Conservation (phyloP, 345 rosid species). For the Brassica nigra region DNA sequence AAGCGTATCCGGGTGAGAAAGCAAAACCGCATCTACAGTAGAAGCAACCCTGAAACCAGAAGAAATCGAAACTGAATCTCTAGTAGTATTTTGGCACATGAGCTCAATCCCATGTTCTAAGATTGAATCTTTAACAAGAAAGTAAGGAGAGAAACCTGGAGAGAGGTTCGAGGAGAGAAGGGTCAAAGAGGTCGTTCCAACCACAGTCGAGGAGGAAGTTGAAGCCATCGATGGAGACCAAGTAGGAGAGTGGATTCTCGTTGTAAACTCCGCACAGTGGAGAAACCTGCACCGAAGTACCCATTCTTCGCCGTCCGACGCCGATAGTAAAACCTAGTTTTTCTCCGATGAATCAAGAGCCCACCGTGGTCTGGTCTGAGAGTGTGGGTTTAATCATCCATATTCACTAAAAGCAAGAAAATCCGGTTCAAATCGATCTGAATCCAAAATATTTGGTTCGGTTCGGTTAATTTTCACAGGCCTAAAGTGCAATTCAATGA, state of each 20-base stretch:
- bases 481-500: neutral
- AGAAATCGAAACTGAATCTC: constrained; percentile 5
- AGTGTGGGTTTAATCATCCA: neutral
- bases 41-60: constrained; percentile 68
- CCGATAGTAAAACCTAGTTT: constrained; percentile 33
- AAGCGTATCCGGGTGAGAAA: constrained; percentile 85
- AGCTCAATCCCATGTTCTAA: neutral
- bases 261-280: constrained; percentile 89
- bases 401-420: no score
- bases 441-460: neutral
- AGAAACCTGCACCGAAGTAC: constrained; percentile 88
- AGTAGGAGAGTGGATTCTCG: constrained; percentile 86
- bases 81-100: neutral
- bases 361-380: constrained; percentile 14
- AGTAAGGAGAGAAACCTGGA: constrained; percentile 52
- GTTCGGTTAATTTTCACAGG: neutral
- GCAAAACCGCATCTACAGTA: constrained; percentile 76
- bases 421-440: neutral
- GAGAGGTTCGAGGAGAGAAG: constrained; percentile 86
- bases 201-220: constrained; percentile 92
- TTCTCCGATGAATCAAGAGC: constrained; percentile 25
- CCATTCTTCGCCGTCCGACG: constrained; percentile 53
- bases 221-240: constrained; percentile 88
- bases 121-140: neutral
- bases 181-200: constrained; percentile 94